Evolutionary conservation across 441 rosid species (phyloP).

Genomic region (Populus hybrid): DNA sequence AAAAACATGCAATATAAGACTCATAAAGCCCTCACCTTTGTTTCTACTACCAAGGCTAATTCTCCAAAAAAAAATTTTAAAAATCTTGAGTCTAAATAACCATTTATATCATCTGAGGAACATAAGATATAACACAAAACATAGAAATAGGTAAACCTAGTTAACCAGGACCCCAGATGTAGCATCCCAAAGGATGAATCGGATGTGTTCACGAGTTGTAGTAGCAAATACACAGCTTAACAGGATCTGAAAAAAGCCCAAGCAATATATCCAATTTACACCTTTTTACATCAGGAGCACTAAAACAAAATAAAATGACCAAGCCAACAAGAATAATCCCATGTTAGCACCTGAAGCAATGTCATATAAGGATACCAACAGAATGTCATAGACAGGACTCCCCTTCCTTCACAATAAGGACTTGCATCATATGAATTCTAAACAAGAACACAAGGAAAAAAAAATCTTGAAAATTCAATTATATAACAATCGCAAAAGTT

Average conservation of each 20-base stretch:
- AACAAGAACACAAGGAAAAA: conserved; percentile 4
- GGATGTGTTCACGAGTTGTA: conserved; percentile 90
- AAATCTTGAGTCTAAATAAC: background rate
- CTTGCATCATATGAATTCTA: conserved; percentile 74
- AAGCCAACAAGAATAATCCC: background rate
- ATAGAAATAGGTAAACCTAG: conserved; percentile 10
- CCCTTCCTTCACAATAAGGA: conserved; percentile 65
- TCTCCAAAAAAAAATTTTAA: background rate
- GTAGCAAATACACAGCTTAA: conserved; percentile 85
- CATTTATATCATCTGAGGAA: background rate
- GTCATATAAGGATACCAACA: conserved; percentile 93
- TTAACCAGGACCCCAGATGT: conserved; percentile 90
- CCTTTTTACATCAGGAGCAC: conserved; percentile 4
- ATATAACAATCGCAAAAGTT: background rate
- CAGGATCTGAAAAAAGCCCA: conserved; percentile 63
- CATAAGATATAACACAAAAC: background rate
- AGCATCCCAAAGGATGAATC: conserved; percentile 97
- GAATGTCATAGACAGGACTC: conserved; percentile 83
- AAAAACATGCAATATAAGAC: background rate
- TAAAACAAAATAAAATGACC: background rate
- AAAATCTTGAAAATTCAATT: too few species aligned
- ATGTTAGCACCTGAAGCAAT: conserved; percentile 56
- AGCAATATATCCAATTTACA: conserved; percentile 19
- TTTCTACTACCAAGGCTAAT: background rate
- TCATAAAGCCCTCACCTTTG: background rate